phyloP scores from a whole-genome alignment of 2,329 filamentous ascomycete species.

The Mycosphaerelloides madeirae region DNA sequence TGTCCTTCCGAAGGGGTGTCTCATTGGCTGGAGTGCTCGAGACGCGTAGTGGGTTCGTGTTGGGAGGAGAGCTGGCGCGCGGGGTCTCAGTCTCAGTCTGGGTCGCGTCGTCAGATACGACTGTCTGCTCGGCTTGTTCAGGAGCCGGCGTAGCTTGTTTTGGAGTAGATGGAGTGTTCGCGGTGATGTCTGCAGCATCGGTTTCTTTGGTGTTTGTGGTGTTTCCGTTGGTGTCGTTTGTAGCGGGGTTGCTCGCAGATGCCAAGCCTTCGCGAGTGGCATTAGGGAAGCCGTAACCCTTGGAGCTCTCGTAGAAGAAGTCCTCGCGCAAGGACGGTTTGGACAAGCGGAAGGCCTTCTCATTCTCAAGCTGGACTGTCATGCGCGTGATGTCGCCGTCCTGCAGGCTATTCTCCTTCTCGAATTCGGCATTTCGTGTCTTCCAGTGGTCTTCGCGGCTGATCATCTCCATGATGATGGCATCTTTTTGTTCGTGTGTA shows the following conservation, averaged over 20 bases:
- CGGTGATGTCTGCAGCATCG: too few relatives aligned
- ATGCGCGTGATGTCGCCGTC: not conserved
- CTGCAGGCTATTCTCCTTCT: not conserved
- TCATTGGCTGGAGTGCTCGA: not conserved
- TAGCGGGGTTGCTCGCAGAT: not conserved
- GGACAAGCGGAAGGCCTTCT: constrained; percentile 2
- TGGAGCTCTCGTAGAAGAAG: constrained; percentile 3
- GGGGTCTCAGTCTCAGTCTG: too few relatives aligned
- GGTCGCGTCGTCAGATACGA: too few relatives aligned
- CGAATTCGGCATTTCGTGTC: constrained; percentile 2
- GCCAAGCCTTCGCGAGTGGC: too few relatives aligned
- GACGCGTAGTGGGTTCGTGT: not conserved
- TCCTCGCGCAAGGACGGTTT: constrained; percentile 3
- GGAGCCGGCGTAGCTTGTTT: constrained; percentile 4
- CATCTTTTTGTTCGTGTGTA: constrained; percentile 15
- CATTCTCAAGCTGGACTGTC: constrained; percentile 1
- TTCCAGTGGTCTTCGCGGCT: constrained; percentile 5
- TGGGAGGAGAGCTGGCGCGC: too few relatives aligned
- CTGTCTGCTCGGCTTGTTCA: too few relatives aligned
- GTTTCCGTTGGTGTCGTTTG: not conserved
- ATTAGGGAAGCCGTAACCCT: too few relatives aligned
- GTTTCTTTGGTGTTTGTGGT: not conserved
- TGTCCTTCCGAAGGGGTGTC: not conserved
- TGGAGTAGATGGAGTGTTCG: constrained; percentile 3
- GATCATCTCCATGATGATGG: constrained; percentile 12